Evolutionary conservation across 441 rosid species (phyloP), one percentile per base, ranked within the genome.

Genomic region (Dalechampia spathulata): DNA sequence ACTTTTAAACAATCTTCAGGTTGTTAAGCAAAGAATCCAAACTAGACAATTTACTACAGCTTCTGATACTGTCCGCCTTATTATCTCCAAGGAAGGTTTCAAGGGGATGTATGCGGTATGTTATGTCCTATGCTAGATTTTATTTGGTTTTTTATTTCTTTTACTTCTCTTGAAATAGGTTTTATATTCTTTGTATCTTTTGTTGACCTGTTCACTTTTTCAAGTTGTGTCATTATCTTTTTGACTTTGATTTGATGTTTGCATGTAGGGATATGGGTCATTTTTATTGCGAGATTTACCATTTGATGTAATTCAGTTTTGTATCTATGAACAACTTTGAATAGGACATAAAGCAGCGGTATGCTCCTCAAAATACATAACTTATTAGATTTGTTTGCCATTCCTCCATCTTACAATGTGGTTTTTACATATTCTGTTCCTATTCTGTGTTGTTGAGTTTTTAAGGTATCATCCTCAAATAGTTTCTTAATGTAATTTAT

Each of bases 301-400:
- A 19, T 93, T 93, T 76, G 99, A 93, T 76, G 99, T 95, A 47
- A 75, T 90, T 70, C 96, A 93, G 68, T 93, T 90, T 75, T 93
- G 97, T 74, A 76, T 90, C 63, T 93, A 93, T 43, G 99, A 93
- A 82, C 96, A 93, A 77, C 81, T 93, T 49, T 82, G 94, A 58
- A 65, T 90, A 60, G 97, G 95, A 40, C 90, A 90, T 70, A 93
- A 80, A 66, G 80, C 50, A 22, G 88, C 83, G 41, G 99, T 87
- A 85, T 82, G 74, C 53, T 68, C 69, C 76, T 56, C 39, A 36
- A 39, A 37, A 13, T 34, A 12, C 32, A 34, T 52, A 37, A 46
- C 5, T 11, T 58, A 16, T 16, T 6, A 38, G 21, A 57, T n/a
- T n/a, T n/a, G 27, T 43, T 49, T 22, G 0, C 23, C 1, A n/a